Evolutionary conservation across 495 filamentous ascomycete genomes (phyloP), one percentile per base, ranked within the genome.

Genomic region (Achaetomiella virescens): DNA sequence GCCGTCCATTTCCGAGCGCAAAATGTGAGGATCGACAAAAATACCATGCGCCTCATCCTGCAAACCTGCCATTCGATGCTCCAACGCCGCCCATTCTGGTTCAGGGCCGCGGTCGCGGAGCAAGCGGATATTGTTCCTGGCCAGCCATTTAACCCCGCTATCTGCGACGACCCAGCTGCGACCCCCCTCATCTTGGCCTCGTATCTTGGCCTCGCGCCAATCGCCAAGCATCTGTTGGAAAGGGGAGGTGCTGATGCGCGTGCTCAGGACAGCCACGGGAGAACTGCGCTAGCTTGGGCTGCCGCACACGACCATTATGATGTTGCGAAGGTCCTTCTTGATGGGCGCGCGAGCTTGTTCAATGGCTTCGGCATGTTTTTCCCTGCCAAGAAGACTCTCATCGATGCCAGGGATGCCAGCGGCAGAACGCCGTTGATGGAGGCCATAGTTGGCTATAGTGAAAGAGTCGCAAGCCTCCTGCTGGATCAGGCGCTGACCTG

Each of bases 281-380:
- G 31, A 11, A 46, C 52, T 3, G 52, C 52, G 6, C 20, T 47
- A 18, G 21, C 20, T 15, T 55, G 42, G 52, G 52, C 52, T 20
- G 52, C 31, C 9, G 33, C 7, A 3, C 40, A 17, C 27, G 42
- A 31, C 20, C 41, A 25, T 22, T 3, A 6, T 29, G 52, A 55
- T 4, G 42, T 47, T 9, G 40, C 21, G 5, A 2, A 7, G 7
- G 18, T 40, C 11, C 10, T 55, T 1, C 27, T 55, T 14, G 43
- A 55, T n/a, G 29, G 31, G 2, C 33, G 27, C 6, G 1, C 9
- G 9, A 33, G 31, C 4, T 3, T 47, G 18, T 8, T 44, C 20
- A 18, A 31, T 14, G 1, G 17, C 12, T 22, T 54, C 1, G 9
- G 33, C 3, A n/a, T n/a, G n/a, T n/a, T n/a, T n/a, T n/a, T n/a